Evolutionary conservation across 148 eudicot species (phyloP).

Genomic region (Amaranthus cruentus): DNA sequence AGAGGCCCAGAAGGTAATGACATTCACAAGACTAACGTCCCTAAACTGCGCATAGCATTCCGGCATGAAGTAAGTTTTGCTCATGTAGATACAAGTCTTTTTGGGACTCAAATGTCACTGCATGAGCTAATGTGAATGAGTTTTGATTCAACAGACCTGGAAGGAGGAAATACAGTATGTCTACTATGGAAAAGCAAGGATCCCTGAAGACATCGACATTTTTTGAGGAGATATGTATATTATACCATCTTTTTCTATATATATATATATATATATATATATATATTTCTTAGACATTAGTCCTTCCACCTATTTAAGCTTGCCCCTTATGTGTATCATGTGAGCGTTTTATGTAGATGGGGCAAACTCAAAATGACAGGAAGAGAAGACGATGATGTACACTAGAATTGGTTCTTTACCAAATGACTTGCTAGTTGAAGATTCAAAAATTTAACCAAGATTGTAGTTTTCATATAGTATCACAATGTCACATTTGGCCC

Average conservation of each 20-base stretch:
- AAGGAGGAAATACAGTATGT: conserved; percentile 66
- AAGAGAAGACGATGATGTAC: background rate
- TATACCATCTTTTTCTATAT: too few species aligned
- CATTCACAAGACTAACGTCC: conserved; percentile 69
- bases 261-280: too few species aligned
- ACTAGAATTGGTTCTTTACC: background rate
- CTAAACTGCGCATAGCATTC: conserved; percentile 58
- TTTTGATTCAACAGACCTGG: conserved; percentile 52
- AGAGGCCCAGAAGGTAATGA: conserved; percentile 68
- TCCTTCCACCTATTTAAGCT: too few species aligned
- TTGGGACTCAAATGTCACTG: background rate
- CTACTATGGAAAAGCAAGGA: conserved; percentile 47
- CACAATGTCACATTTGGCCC: background rate
- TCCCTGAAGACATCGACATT: conserved; percentile 53
- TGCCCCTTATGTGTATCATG: too few species aligned
- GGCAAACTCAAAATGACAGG: conserved; percentile 7
- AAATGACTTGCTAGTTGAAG: background rate
- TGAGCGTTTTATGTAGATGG: background rate
- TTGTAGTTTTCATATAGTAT: background rate
- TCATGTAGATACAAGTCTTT: background rate
- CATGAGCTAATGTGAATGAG: background rate
- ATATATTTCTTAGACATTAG: background rate
- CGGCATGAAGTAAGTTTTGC: conserved; percentile 49
- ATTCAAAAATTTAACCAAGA: background rate
- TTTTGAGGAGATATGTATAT: background rate